These are phyloP conservation scores for Candida coquimbonensis DNA, from an alignment of 805 yeast genomes.

Conservation along the genomic window DNA sequence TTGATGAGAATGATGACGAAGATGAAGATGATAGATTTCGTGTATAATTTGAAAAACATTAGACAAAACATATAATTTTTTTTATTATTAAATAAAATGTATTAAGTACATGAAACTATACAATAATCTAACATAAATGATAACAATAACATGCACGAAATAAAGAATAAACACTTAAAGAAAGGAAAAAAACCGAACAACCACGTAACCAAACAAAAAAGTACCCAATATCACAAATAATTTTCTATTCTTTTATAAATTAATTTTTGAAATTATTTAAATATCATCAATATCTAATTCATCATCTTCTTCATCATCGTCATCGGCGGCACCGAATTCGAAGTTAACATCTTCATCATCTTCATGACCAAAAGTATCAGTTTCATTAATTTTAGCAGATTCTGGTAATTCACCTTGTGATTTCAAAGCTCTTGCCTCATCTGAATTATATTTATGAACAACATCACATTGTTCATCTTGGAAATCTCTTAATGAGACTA, in stretches of 20 bases:
- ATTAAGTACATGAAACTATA: too few relatives aligned
- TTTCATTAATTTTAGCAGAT: slow-evolving; percentile 93
- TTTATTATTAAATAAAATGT: too few relatives aligned
- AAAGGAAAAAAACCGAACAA: background rate
- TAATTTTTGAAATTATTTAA: slow-evolving; percentile 28
- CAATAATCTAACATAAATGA: too few relatives aligned
- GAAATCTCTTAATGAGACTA: slow-evolving; percentile 95
- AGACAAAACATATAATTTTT: background rate
- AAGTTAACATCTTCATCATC: slow-evolving; percentile 97
- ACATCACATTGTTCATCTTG: slow-evolving; percentile 98
- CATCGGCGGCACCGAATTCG: slow-evolving; percentile 93
- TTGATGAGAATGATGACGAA: slow-evolving; percentile 37
- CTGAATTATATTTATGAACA: slow-evolving; percentile 92
- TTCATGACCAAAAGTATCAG: slow-evolving; percentile 93
- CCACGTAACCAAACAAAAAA: too few relatives aligned
- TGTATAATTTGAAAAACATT: slow-evolving; percentile 8
- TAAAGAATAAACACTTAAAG: background rate
- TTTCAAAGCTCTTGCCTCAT: slow-evolving; percentile 95
- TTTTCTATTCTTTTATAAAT: too few relatives aligned
- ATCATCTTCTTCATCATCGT: slow-evolving; percentile 62
- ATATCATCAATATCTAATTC: slow-evolving; percentile 91
- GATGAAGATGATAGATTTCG: slow-evolving; percentile 30
- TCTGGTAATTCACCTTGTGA: slow-evolving; percentile 96
- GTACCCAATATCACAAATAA: too few relatives aligned
- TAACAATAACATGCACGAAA: background rate